These are phyloP conservation scores for Fusarium verrucosum DNA, from an alignment of 2,329 filamentous ascomycete genomes.

Conservation along the genomic window DNA sequence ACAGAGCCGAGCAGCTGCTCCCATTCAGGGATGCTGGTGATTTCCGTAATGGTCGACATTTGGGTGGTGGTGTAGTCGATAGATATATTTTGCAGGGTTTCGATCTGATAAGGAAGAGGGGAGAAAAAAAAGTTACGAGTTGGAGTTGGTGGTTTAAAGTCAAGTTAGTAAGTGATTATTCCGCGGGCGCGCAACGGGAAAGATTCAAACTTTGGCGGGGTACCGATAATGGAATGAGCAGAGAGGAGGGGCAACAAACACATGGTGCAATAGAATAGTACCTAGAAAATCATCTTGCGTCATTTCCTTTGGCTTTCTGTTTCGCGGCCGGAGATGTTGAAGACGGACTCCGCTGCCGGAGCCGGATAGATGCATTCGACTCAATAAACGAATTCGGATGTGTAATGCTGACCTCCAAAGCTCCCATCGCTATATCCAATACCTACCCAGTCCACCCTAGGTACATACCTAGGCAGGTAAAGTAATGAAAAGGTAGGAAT, in stretches of 20 bases:
- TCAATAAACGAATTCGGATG: constrained; percentile 7
- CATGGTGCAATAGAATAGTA: constrained; percentile 12
- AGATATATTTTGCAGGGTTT: constrained; percentile 12
- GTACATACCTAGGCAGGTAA: neutral
- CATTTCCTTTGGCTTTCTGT: constrained; percentile 37
- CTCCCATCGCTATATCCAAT: constrained; percentile 16
- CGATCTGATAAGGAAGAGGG: constrained; percentile 33
- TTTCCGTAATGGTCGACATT: constrained; percentile 82
- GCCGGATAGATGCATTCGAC: constrained; percentile 10
- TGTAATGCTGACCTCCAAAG: constrained; percentile 16
- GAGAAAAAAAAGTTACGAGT: constrained; percentile 1
- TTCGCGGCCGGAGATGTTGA: constrained; percentile 3
- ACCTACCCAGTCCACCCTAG: no score
- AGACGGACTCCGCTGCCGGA: constrained; percentile 21
- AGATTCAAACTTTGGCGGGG: constrained; percentile 43
- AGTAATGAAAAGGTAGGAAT: no score
- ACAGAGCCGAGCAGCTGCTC: constrained; percentile 71
- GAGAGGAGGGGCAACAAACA: constrained; percentile 29
- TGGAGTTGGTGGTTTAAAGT: constrained; percentile 18
- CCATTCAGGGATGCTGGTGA: constrained; percentile 79
- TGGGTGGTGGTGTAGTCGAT: constrained; percentile 1
- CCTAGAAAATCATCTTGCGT: constrained; percentile 41
- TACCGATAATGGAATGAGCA: constrained; percentile 16
- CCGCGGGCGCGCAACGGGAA: constrained; percentile 22
- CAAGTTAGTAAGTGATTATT: constrained; percentile 4